phyloP scores from a whole-genome alignment of 768 basidiomycete genomes.

The Rhizopogon roseolus region DNA sequence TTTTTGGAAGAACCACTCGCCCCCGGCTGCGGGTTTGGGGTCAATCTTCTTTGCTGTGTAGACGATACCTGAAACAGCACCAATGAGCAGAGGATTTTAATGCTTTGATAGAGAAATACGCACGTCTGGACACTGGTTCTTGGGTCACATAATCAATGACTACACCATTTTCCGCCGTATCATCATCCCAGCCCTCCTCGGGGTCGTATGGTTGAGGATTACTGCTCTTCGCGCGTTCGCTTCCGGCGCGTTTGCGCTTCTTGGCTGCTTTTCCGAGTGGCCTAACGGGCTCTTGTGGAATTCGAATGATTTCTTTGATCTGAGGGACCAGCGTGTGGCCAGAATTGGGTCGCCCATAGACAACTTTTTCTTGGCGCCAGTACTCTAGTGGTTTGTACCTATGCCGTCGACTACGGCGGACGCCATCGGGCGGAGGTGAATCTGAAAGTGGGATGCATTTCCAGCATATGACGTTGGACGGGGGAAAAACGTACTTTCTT shows the following conservation, averaged over 20 bases:
- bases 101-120: constrained; percentile 27
- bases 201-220: constrained; percentile 31
- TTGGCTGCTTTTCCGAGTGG: constrained; percentile 40
- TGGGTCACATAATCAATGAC: constrained; percentile 64
- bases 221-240: constrained; percentile 32
- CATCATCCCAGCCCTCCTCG: constrained; percentile 84
- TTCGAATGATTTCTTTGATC: constrained; percentile 60
- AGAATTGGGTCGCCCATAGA: constrained; percentile 64
- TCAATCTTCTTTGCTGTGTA: constrained; percentile 68
- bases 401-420: constrained; percentile 68
- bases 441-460: constrained; percentile 10
- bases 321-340: constrained; percentile 52
- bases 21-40: constrained; percentile 54
- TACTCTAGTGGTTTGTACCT: constrained; percentile 76
- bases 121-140: constrained; percentile 67
- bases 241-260: constrained; percentile 28
- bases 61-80: constrained; percentile 56
- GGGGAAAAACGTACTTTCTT: constrained; percentile 19
- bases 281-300: constrained; percentile 44
- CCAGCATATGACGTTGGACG: not conserved
- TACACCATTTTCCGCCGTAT: constrained; percentile 60
- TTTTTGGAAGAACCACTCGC: constrained; percentile 83
- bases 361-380: constrained; percentile 90
- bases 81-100: constrained; percentile 1
- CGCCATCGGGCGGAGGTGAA: constrained; percentile 34